These are phyloP conservation scores for Chlamydomonas schloesseri DNA, from an alignment of 139 green algal genomes.

Conservation along the genomic window DNA sequence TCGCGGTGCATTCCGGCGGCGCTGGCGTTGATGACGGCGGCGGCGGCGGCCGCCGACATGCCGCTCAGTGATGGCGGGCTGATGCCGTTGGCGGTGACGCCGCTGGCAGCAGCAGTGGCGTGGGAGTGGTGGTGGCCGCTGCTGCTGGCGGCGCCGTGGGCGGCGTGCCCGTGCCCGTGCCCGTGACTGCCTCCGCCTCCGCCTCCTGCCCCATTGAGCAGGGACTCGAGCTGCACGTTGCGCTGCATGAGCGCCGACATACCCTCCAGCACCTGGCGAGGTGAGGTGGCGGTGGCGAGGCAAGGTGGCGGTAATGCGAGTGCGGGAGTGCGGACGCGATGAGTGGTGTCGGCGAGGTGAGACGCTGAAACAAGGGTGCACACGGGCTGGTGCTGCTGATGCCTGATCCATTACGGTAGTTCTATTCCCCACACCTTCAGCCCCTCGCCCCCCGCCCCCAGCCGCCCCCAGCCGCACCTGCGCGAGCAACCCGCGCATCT, in stretches of 20 bases:
- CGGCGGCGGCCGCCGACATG: neutral
- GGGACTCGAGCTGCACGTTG: slow-evolving; percentile 21
- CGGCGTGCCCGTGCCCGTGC: neutral
- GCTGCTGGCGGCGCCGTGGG: neutral
- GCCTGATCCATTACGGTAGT: too few relatives aligned
- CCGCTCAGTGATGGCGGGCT: neutral
- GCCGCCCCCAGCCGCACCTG: neutral
- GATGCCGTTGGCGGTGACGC: neutral
- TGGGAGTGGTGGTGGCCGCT: neutral
- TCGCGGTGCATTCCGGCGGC: too few relatives aligned
- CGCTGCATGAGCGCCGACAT: slow-evolving; percentile 11
- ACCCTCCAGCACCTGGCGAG: slow-evolving; percentile 12
- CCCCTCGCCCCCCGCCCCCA: neutral
- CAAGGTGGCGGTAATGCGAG: too few relatives aligned
- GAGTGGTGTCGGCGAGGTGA: neutral
- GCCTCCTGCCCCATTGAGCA: neutral
- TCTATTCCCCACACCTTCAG: neutral
- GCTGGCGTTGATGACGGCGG: neutral
- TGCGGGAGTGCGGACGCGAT: too few relatives aligned
- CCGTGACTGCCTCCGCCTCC: neutral
- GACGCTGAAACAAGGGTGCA: neutral
- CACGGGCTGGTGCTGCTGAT: too few relatives aligned
- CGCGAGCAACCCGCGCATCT: slow-evolving; percentile 23
- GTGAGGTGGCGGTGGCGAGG: too few relatives aligned
- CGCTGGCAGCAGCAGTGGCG: neutral